Evolutionary conservation across 2,329 filamentous ascomycete genomes (phyloP).

Genomic region (Knufia petricola): DNA sequence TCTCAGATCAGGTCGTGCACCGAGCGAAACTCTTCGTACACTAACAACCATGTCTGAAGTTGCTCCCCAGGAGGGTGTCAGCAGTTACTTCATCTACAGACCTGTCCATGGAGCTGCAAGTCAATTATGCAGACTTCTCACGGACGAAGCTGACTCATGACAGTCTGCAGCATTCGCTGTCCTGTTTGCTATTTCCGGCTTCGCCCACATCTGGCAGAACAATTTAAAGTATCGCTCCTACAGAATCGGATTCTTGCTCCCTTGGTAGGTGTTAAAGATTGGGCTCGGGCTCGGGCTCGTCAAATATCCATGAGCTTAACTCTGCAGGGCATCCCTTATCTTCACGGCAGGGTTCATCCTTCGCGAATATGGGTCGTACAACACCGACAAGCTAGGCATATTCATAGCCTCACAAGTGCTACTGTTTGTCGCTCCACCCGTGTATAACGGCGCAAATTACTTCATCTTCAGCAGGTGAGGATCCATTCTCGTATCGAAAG

Average conservation of each 20-base stretch:
- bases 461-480: constrained; percentile 32
- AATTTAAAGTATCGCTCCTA: constrained; percentile 32
- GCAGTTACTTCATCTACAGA: constrained; percentile 30
- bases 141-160: too few species aligned
- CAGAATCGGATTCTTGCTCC: constrained; percentile 33
- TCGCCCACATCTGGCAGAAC: constrained; percentile 32
- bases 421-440: constrained; percentile 32
- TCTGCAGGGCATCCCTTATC: constrained; percentile 27
- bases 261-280: constrained; percentile 24
- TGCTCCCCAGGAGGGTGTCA: neutral
- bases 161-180: constrained; percentile 32
- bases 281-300: too few species aligned
- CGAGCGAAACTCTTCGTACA: too few species aligned
- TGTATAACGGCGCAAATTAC: constrained; percentile 30
- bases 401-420: constrained; percentile 33
- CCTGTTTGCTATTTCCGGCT: constrained; percentile 31
- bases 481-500: too few species aligned
- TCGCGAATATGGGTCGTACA: constrained; percentile 29
- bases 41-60: constrained; percentile 1
- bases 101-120: constrained; percentile 31
- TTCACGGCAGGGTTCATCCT: constrained; percentile 32
- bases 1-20: neutral
- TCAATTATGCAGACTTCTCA: too few species aligned
- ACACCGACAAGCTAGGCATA: constrained; percentile 29
- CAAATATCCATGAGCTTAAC: too few species aligned